Conservation (phyloP, 331 rosid genomes). For the Quercus phellos region DNA sequence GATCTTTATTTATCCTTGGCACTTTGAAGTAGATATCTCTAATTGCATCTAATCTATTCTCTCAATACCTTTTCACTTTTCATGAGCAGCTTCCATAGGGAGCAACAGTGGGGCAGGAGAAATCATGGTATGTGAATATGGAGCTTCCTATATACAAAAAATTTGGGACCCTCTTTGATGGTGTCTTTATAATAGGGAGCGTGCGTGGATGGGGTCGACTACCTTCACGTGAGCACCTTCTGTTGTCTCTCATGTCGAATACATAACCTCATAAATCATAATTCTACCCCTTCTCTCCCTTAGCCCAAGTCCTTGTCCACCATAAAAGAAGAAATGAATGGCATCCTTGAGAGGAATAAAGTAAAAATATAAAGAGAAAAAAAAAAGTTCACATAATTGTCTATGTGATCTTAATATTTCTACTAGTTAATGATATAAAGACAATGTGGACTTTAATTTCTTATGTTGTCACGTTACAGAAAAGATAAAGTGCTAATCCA, state of each 20-base stretch:
- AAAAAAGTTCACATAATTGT: background rate
- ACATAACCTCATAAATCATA: conserved; percentile 25
- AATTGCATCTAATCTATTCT: conserved; percentile 22
- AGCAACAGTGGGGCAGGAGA: conserved; percentile 30
- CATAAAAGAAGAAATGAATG: conserved; percentile 2
- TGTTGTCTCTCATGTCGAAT: conserved; percentile 39
- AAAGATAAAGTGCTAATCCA: conserved; percentile 19
- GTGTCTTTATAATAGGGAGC: conserved; percentile 12
- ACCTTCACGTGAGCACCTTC: conserved; percentile 57
- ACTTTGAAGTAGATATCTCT: background rate
- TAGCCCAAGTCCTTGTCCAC: conserved; percentile 15
- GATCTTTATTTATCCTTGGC: conserved; percentile 1
- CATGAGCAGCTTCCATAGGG: conserved; percentile 14
- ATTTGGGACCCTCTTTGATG: conserved; percentile 5
- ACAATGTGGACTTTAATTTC: background rate
- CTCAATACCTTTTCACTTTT: background rate
- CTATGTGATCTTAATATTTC: conserved; percentile 9
- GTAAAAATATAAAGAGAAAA: background rate
- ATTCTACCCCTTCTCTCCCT: conserved; percentile 3
- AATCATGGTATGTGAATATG: conserved; percentile 13
- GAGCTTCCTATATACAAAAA: background rate
- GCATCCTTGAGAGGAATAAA: background rate
- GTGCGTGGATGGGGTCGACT: conserved; percentile 28
- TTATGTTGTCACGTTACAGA: conserved; percentile 30
- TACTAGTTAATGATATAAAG: background rate